Percentiles rank a stretch among this genome's conserved stretches.
Evolutionary conservation across 179 eudicot species (phyloP).

Genomic region (Patellifolia procumbens): DNA sequence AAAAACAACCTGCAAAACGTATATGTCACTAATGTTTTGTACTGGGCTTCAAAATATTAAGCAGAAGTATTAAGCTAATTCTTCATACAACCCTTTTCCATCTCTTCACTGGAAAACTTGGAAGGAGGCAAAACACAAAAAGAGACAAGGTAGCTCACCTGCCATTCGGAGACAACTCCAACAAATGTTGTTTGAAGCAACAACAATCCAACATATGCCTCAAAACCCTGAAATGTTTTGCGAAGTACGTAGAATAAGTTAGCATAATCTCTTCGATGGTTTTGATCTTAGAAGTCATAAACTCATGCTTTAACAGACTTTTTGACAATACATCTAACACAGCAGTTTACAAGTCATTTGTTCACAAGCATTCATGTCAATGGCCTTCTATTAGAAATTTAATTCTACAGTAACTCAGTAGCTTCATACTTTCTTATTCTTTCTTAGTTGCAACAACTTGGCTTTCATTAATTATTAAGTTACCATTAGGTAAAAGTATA

Average conservation of each 20-base stretch:
- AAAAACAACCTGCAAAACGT: conserved; percentile 44
- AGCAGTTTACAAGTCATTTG: background rate
- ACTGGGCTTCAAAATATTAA: background rate
- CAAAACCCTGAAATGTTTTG: conserved; percentile 41
- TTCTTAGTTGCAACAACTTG: no score
- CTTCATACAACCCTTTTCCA: background rate
- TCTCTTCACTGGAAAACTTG: no score
- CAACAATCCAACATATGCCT: conserved; percentile 54
- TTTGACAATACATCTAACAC: background rate
- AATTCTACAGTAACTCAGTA: background rate
- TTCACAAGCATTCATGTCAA: background rate
- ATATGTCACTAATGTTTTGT: background rate
- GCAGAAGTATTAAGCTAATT: background rate
- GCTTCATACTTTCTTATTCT: no score
- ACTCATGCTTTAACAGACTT: conserved; percentile 2
- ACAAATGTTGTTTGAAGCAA: conserved; percentile 48
- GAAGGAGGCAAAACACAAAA: background rate
- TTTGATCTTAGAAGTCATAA: background rate
- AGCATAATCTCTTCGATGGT: conserved; percentile 16
- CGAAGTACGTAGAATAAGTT: background rate
- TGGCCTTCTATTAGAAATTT: background rate
- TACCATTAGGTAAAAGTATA: no score
- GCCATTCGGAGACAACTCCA: conserved; percentile 57
- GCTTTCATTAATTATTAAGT: no score
- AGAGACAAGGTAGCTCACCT: conserved; percentile 32